phyloP scores from a whole-genome alignment of 2,329 filamentous ascomycete genomes.

The Trichoderma sp. region DNA sequence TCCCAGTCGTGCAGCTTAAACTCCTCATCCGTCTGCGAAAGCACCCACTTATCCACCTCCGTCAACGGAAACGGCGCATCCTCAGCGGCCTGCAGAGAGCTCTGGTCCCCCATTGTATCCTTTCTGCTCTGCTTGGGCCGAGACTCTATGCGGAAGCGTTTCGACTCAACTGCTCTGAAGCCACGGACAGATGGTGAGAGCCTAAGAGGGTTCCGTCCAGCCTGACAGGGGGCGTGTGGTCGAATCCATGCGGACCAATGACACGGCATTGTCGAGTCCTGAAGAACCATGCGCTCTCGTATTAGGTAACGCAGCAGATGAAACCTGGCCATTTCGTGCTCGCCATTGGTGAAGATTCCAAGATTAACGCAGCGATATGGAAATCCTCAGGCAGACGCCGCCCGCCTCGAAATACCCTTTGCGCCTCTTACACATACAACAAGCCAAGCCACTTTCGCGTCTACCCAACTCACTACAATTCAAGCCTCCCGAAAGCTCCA shows the following conservation, averaged over 20 bases:
- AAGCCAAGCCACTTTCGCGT: background rate
- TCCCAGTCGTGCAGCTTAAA: conserved; percentile 75
- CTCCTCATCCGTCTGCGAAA: conserved; percentile 67
- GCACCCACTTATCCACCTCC: conserved; percentile 58
- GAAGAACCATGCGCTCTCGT: background rate
- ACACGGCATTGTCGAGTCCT: too few relatives aligned
- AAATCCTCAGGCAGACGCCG: too few relatives aligned
- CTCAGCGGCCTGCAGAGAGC: conserved; percentile 34
- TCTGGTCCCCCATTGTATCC: conserved; percentile 46
- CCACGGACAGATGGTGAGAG: background rate
- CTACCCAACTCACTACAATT: background rate
- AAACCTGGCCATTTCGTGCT: conserved; percentile 18
- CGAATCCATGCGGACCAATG: background rate
- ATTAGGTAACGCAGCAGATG: conserved; percentile 11
- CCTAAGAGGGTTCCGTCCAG: background rate
- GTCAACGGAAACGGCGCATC: conserved; percentile 62
- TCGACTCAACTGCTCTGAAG: background rate
- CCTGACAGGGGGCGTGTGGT: background rate
- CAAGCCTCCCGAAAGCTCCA: background rate
- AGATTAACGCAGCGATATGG: too few relatives aligned
- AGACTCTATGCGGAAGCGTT: background rate
- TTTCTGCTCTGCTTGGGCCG: background rate
- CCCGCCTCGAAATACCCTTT: background rate
- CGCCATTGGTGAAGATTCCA: background rate
- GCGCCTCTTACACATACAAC: background rate